Conservation (phyloP, 257 asterid genomes). For the Solanum rostratum region DNA sequence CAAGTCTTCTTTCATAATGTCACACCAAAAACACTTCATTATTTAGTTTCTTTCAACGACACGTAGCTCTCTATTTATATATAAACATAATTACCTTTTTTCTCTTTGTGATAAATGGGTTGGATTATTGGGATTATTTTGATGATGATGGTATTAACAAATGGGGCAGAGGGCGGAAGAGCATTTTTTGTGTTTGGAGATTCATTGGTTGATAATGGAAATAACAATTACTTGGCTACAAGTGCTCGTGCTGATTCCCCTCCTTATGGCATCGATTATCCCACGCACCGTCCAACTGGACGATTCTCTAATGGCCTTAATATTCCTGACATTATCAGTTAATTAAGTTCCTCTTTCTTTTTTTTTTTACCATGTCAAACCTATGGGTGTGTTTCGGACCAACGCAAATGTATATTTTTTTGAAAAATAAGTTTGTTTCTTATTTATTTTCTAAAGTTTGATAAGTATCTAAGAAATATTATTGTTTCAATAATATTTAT, state of each 20-base stretch:
- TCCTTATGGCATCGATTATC: constrained; percentile 67
- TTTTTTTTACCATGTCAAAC: neutral
- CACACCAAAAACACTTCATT: neutral
- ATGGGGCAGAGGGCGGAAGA: constrained; percentile 5
- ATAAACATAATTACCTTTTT: neutral
- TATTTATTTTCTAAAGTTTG: no score
- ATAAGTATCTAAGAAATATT: no score
- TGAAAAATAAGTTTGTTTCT: no score
- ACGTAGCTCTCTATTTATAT: neutral
- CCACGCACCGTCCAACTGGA: constrained; percentile 59
- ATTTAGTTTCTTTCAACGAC: neutral
- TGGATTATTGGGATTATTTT: neutral
- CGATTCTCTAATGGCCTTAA: constrained; percentile 72
- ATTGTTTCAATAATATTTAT: no score
- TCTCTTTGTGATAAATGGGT: constrained; percentile 7
- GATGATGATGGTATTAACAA: neutral
- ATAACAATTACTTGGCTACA: constrained; percentile 56
- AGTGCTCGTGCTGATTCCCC: constrained; percentile 73
- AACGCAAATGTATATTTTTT: no score
- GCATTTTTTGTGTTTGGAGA: constrained; percentile 77
- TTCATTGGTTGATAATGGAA: constrained; percentile 67
- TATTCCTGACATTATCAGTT: constrained; percentile 64
- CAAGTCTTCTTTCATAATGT: neutral
- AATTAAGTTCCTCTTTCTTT: neutral
- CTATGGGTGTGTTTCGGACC: no score